Conservation (phyloP, 208 protist species). For the Trypanosoma caninum region DNA sequence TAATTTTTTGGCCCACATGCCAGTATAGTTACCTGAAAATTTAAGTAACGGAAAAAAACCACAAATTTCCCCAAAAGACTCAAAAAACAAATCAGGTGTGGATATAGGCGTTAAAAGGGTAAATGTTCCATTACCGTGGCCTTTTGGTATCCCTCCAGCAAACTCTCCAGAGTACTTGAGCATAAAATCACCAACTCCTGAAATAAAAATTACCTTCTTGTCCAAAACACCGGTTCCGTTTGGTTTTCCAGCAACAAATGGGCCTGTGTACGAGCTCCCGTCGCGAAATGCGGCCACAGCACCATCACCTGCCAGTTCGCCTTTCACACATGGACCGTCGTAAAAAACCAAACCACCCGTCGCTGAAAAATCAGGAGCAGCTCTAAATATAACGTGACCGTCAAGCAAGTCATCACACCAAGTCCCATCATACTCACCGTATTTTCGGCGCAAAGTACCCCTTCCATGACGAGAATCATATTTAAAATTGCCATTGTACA, state of each 20-base stretch:
- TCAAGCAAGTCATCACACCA: slow-evolving; percentile 53
- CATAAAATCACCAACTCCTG: slow-evolving; percentile 36
- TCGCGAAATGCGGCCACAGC: slow-evolving; percentile 49
- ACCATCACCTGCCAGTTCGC: slow-evolving; percentile 48
- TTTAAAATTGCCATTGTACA: slow-evolving; percentile 58
- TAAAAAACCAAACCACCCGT: slow-evolving; percentile 37
- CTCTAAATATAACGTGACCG: slow-evolving; percentile 32
- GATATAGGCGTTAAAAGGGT: slow-evolving; percentile 21
- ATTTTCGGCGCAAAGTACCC: slow-evolving; percentile 40
- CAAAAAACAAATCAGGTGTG: neutral
- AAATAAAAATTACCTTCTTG: slow-evolving; percentile 29
- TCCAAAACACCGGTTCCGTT: slow-evolving; percentile 52
- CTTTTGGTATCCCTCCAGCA: slow-evolving; percentile 56
- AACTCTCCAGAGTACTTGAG: slow-evolving; percentile 76
- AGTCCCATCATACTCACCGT: slow-evolving; percentile 42
- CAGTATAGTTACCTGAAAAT: slow-evolving; percentile 55
- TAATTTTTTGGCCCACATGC: slow-evolving; percentile 51
- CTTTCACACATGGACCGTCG: slow-evolving; percentile 49
- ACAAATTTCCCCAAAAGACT: slow-evolving; percentile 2
- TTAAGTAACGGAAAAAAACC: slow-evolving; percentile 15
- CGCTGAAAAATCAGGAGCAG: neutral
- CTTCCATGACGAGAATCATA: slow-evolving; percentile 43
- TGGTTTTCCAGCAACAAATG: slow-evolving; percentile 50
- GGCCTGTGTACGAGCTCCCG: slow-evolving; percentile 59
- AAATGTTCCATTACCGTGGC: slow-evolving; percentile 49